Conservation (phyloP, 257 asterid genomes). For the Fraxinus americana region DNA sequence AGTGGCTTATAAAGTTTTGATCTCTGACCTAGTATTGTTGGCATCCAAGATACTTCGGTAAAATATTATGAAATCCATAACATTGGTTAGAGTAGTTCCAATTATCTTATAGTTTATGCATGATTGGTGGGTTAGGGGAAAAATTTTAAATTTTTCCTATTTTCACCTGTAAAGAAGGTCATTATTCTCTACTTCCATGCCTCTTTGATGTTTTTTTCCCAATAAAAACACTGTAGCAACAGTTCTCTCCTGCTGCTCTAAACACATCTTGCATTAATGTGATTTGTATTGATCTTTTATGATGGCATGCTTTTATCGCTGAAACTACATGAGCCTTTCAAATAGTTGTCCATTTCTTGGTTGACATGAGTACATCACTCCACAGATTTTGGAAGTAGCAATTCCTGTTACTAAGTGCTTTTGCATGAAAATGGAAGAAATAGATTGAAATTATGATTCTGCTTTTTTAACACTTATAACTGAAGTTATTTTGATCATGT, state of each 20-base stretch:
- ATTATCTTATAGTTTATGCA: not conserved
- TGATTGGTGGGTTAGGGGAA: not conserved
- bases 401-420: constrained; percentile 1
- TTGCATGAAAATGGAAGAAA: constrained; percentile 10
- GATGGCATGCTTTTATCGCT: not conserved
- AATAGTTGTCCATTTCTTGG: not conserved
- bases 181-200: not conserved
- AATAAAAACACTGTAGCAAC: not conserved
- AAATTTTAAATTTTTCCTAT: not conserved
- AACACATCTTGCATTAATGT: not conserved
- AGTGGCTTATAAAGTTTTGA: not conserved
- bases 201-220: not conserved
- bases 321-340: not conserved
- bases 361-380: not conserved
- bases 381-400: not conserved
- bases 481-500: not conserved
- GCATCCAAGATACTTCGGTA: not conserved
- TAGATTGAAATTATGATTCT: constrained; percentile 15
- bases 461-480: too few relatives aligned
- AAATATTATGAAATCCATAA: not conserved
- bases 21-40: not conserved
- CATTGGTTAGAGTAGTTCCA: not conserved
- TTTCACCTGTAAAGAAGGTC: not conserved
- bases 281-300: not conserved
- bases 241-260: not conserved